Base-by-base conservation (phyloP, 1,139 yeast species). In the Pneumocystis sp. region DNA sequence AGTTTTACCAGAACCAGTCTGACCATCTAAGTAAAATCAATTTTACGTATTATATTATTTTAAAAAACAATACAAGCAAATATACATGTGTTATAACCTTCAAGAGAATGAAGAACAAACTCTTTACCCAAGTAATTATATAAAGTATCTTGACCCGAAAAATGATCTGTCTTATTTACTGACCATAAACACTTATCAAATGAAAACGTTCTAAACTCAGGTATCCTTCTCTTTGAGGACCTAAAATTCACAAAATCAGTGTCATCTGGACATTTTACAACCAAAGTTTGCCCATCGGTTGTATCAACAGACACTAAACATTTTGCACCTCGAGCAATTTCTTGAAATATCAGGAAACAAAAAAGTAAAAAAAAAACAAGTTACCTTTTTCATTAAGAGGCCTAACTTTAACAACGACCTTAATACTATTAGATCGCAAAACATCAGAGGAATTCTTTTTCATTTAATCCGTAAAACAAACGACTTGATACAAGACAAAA, bases 1-100 rank as follows among this genome's bases (percentile, higher is more conserved):
- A 0, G 91, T 83, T 71, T 86, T 86, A 2, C 93, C 93, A 0
- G 83, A 80, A 1, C 91, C 87, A 0, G 93, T 86, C 73, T 86
- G 91, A 0, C 95, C 95, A 71, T 87, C 44, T 39, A 39, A 59
- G 10, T 42, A 29, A 59, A 15, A 25, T 42, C 34, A 75, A 42
- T 25, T 25, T 34, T 21, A 35, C 29, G 2, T 37, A 42, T 63
- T 40, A 25, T 29, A 21, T 59, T 5, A 57, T 25, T 12, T 31
- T 31, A 29, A 29, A 25, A 39, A 12, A 59, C 25, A 10, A 21
- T 40, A 59, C 50, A 85, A 0, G 93, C 91, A 70, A 87, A 78
- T 12, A 87, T 80, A 73, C 93, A 86, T 34, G 87, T 85, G 72
- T 87, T 86, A 73, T 80, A 87, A 0, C 95, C 95, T 66, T 80